Evolutionary conservation across 2,329 filamentous ascomycete genomes (phyloP).

Genomic region (Alternaria sp.): DNA sequence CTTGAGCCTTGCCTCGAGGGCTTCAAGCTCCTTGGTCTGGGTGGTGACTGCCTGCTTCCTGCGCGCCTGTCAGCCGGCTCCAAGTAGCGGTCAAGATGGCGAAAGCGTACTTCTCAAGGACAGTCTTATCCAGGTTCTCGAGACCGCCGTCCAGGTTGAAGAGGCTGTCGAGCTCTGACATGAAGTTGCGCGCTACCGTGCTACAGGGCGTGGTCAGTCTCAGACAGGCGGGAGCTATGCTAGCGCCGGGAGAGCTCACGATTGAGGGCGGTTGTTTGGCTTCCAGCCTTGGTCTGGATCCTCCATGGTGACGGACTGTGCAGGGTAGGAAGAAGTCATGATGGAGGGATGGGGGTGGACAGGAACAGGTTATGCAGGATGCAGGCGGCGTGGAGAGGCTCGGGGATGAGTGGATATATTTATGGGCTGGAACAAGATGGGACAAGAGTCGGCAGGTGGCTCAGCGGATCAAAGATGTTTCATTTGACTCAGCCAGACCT

Average conservation of each 20-base stretch:
- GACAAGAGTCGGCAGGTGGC: conserved; percentile 22
- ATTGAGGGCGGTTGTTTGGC: conserved; percentile 82
- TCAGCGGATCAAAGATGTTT: conserved; percentile 35
- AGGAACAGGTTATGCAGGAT: conserved; percentile 7
- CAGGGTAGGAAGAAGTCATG: conserved; percentile 22
- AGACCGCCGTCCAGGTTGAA: conserved; percentile 87
- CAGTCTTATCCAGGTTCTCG: conserved; percentile 75
- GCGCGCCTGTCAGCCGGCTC: conserved; percentile 25
- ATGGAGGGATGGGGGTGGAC: conserved; percentile 11
- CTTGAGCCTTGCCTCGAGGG: conserved; percentile 82
- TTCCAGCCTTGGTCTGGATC: conserved; percentile 78
- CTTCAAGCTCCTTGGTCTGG: conserved; percentile 82
- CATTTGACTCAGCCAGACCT: conserved; percentile 28
- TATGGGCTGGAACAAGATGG: conserved; percentile 18
- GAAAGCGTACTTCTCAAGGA: conserved; percentile 81
- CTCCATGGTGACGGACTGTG: conserved; percentile 37
- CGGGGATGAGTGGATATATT: conserved; percentile 18
- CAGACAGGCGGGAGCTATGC: conserved; percentile 25
- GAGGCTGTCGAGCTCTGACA: conserved; percentile 83
- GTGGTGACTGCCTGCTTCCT: conserved; percentile 83
- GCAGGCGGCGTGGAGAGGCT: conserved; percentile 15
- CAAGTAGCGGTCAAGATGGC: background rate
- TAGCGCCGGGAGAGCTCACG: conserved; percentile 65
- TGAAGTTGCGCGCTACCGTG: conserved; percentile 88
- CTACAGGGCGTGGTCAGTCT: conserved; percentile 60